Evolutionary conservation across 2,329 filamentous ascomycete species (phyloP), one percentile per base, ranked within the genome.

Genomic region (Neonectria hederae): DNA sequence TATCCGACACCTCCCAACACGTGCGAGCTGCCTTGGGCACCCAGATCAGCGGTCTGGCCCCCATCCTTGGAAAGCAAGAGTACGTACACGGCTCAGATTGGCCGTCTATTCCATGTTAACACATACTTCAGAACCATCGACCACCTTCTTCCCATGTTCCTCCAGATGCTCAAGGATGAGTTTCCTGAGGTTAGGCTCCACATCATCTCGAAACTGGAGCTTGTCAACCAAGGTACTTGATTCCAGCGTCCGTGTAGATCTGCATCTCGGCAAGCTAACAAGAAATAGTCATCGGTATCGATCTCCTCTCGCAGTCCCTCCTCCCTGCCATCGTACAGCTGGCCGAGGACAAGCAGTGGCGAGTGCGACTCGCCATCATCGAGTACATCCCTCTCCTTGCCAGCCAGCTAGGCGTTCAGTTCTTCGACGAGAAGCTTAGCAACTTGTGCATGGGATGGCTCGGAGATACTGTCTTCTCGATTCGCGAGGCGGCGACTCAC

Each of bases 151-250:
- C 96, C 96, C 58, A 99, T 99, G 95, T 98, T 99, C 81, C 86
- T 99, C 58, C 93, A 97, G 79, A 99, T 99, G 96, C 90, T 99
- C 74, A 99, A 98, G 86, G 96, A 99, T 75, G 96, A 99, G 77
- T 98, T 97, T 80, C 96, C 96, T 22, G 96, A 99, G 78, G 96
- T 99, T 55, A 92, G 96, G 67, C 89, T 99, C 64, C 97, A 99
- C 82, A 99, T 99, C 79, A 99, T 99, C 76, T 98, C 96, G n/a
- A 99, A 99, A 82, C 89, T 99, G 59, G 97, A 99, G 83, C 88
- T 97, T 68, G 96, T 99, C 69, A 99, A 99, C 83, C 93, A 97
- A 82, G 92, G 92, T 94, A 83, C 68, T 83, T 76, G n/a, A 46
- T 17, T 22, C 32, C 8, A 35, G 14, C 22, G 21, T 22, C 4